Conservation (phyloP, 2,329 filamentous ascomycete genomes). For the Venturia asperata region DNA sequence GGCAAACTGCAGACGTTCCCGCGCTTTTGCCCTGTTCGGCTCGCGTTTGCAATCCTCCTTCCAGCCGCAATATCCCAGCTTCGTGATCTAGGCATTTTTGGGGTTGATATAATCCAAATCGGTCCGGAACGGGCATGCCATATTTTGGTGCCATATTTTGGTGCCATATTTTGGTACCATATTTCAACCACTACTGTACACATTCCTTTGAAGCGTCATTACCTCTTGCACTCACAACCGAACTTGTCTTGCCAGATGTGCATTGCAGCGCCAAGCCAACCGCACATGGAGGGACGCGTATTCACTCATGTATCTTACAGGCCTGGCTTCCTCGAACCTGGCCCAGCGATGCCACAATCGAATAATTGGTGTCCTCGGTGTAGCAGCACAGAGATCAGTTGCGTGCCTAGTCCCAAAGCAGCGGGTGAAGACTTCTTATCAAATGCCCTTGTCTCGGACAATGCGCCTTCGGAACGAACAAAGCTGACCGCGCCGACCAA, state of each 20-base stretch:
- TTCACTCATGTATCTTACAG: background rate
- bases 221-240: too few relatives aligned
- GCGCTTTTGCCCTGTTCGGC: too few relatives aligned
- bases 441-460: background rate
- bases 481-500: background rate
- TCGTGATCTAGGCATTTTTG: background rate
- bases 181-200: too few relatives aligned
- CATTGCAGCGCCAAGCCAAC: background rate
- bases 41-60: too few relatives aligned
- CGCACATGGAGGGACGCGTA: background rate
- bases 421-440: background rate
- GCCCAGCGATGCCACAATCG: background rate
- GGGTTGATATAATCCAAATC: too few relatives aligned
- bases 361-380: too few relatives aligned
- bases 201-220: too few relatives aligned
- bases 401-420: background rate
- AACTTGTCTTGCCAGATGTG: background rate
- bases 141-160: too few relatives aligned
- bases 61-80: background rate
- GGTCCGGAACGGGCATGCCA: too few relatives aligned
- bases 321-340: too few relatives aligned
- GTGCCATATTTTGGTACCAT: too few relatives aligned
- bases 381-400: background rate
- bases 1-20: background rate
- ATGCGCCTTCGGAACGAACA: background rate